Conservation (phyloP, 208 protist species). For the Trypanosoma boissoni region DNA sequence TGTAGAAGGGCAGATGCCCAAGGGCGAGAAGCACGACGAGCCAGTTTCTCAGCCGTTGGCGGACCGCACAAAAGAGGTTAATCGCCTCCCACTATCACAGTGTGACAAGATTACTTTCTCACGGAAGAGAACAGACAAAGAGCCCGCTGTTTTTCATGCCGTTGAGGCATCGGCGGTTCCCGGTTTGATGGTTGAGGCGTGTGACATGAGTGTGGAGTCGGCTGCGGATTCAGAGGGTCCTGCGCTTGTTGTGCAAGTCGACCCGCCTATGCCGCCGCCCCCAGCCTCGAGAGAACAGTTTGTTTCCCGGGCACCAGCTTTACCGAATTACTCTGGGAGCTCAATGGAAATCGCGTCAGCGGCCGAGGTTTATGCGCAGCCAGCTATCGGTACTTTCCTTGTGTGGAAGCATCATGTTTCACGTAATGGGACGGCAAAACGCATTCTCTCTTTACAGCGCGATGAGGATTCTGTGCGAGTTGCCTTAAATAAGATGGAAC, state of each 20-base stretch:
- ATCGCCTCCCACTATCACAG: background rate
- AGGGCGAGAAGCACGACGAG: background rate
- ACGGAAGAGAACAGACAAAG: background rate
- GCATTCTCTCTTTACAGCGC: slow-evolving; percentile 31
- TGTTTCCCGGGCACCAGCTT: background rate
- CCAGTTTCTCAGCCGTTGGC: background rate
- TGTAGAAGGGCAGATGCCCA: too few relatives aligned
- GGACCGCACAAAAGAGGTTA: slow-evolving; percentile 16
- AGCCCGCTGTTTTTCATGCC: background rate
- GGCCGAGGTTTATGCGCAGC: background rate
- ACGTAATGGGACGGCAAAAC: slow-evolving; percentile 36
- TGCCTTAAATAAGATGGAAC: slow-evolving; percentile 22
- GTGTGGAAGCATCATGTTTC: slow-evolving; percentile 68
- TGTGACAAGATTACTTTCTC: background rate
- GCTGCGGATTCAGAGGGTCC: slow-evolving; percentile 14
- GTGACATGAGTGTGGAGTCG: slow-evolving; percentile 5
- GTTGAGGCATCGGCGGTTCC: background rate
- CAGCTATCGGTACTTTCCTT: slow-evolving; percentile 24
- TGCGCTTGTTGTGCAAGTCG: slow-evolving; percentile 14
- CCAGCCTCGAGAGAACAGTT: background rate
- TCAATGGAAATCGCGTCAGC: background rate
- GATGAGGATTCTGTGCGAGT: slow-evolving; percentile 11
- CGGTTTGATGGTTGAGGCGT: background rate
- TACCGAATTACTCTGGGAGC: background rate
- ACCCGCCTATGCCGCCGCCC: background rate